Evolutionary conservation across 768 basidiomycete genomes (phyloP).

Genomic region (Suillus bovinus): DNA sequence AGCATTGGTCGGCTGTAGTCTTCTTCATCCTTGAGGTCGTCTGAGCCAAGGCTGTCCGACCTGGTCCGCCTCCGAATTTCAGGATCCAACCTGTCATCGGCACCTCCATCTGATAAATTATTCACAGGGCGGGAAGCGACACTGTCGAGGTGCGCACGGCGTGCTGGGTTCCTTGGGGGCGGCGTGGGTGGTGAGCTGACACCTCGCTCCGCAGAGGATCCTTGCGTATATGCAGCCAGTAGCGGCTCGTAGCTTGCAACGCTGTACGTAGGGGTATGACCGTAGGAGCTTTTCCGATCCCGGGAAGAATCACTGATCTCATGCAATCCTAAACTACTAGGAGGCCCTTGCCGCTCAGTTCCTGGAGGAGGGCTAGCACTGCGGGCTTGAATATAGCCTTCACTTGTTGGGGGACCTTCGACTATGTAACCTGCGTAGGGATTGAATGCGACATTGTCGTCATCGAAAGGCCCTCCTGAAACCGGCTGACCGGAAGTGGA

Average conservation of each 20-base stretch:
- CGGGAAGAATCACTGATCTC: conserved; percentile 30
- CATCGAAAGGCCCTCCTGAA: conserved; percentile 30
- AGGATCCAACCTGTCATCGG: conserved; percentile 25
- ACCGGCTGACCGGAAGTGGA: conserved; percentile 34
- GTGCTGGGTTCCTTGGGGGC: conserved; percentile 34
- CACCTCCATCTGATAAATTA: conserved; percentile 25
- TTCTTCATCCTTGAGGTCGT: conserved; percentile 46
- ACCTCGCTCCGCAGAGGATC: conserved; percentile 22
- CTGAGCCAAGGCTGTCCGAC: conserved; percentile 23
- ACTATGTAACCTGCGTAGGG: conserved; percentile 50
- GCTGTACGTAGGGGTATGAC: conserved; percentile 50
- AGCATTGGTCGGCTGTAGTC: conserved; percentile 59
- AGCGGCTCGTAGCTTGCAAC: conserved; percentile 63
- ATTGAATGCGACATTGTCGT: conserved; percentile 38
- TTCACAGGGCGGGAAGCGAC: conserved; percentile 7
- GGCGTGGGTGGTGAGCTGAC: conserved; percentile 16
- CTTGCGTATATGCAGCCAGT: conserved; percentile 44
- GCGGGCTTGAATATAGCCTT: conserved; percentile 48
- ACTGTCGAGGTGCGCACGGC: conserved; percentile 9
- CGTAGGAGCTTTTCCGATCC: conserved; percentile 33
- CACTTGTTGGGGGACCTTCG: conserved; percentile 19
- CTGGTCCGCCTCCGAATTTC: conserved; percentile 22
- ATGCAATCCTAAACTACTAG: conserved; percentile 17
- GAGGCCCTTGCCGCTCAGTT: conserved; percentile 14
- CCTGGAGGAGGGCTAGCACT: conserved; percentile 49